Evolutionary conservation across 331 rosid species (phyloP), one percentile per base, ranked within the genome.

Genomic region (Phaseolus coccineus): DNA sequence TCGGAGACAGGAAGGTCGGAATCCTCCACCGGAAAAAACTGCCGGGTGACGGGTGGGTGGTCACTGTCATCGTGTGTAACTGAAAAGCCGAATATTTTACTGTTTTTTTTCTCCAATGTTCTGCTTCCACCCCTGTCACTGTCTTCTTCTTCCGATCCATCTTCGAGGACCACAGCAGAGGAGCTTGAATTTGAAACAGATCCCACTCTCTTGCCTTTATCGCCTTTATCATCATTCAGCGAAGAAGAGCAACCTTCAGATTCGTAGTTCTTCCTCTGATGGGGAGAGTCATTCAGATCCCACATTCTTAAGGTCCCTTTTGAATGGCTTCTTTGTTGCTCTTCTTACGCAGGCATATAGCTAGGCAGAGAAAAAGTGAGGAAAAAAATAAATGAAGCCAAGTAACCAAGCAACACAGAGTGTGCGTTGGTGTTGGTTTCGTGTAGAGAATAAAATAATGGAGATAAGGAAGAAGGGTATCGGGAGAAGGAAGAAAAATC

Each of bases 221-320:
- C 93, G 0, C 96, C 94, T 75, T 89, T 79, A 11, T 90, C 93
- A 44, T 90, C 98, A 39, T 92, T 93, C 16, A 80, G 80, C 6
- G 97, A 92, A 19, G 91, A 90, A 19, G 91, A 90, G 15, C 90
- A 88, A 0, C 82, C 92, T 77, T 92, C 97, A 6, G 94, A 90
- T 83, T 90, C 96, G 28, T 89, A 85, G 66, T 62, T 82, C 11
- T 85, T 71, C 51, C 90, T 84, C 80, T 81, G 86, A 82, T 87
- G 91, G 13, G 98, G 98, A 2, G 90, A 89, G 83, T 90, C 99
- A 77, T 95, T 95, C 67, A 95, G 97, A 91, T 95, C 97, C 99
- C 97, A 95, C 99, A 95, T 95, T 91, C 87, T 90, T 80, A n/a
- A 69, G 12, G 46, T 8, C 46, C 11, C 46, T 9, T 51, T 50